Evolutionary conservation across 1,139 yeast genomes (phyloP).

Genomic region (Taphrina deformans): DNA sequence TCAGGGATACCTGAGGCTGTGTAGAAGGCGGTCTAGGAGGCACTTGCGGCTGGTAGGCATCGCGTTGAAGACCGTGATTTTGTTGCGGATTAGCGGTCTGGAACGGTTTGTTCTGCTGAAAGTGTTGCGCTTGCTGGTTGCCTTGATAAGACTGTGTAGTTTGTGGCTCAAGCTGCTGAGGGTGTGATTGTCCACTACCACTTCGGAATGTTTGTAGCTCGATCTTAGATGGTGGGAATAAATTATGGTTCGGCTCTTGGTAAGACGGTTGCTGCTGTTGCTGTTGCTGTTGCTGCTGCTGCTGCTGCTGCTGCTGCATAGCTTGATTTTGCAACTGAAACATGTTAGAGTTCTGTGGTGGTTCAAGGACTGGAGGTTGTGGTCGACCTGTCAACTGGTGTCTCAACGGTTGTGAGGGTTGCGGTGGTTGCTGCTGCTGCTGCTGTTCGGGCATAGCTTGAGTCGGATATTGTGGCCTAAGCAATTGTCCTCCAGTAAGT

Average conservation of each 20-base stretch:
- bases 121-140: constrained; percentile 40
- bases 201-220: not conserved
- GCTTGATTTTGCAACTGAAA: constrained; percentile 4
- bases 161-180: constrained; percentile 36
- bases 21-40: not conserved
- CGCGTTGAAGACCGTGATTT: not conserved
- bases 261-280: constrained; percentile 39
- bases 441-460: constrained; percentile 39
- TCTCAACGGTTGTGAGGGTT: constrained; percentile 38
- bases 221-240: not conserved
- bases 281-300: constrained; percentile 39
- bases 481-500: constrained; percentile 42
- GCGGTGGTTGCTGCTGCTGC: constrained; percentile 37
- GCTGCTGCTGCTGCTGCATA: constrained; percentile 39
- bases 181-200: not conserved
- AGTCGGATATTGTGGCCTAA: constrained; percentile 42
- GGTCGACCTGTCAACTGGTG: constrained; percentile 40
- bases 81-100: constrained; percentile 34
- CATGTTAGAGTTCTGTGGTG: constrained; percentile 28
- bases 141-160: constrained; percentile 36
- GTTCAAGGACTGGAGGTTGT: constrained; percentile 39
- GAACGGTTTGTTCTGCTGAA: constrained; percentile 39
- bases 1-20: not conserved
- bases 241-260: constrained; percentile 36
- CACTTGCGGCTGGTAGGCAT: not conserved